Conservation (phyloP, 352 stramenopile genomes). For the Phytopythium boreale region DNA sequence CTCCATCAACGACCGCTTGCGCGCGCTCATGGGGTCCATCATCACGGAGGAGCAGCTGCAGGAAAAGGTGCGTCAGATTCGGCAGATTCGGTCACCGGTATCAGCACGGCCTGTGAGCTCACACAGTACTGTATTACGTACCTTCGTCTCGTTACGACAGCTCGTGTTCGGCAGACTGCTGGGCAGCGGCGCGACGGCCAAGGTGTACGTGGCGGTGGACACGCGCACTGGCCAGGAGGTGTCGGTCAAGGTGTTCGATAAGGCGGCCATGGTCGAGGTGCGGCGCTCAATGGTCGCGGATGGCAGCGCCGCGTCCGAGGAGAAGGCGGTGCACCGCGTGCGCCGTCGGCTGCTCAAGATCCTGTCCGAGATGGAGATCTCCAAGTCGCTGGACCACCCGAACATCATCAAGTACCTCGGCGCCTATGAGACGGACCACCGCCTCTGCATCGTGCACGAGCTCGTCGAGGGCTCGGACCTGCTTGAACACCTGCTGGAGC, state of each 20-base stretch:
- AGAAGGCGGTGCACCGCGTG: conserved; percentile 74
- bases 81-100: no score
- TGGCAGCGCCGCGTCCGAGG: conserved; percentile 39
- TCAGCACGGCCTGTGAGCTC: not conserved
- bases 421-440: conserved; percentile 76
- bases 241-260: conserved; percentile 84
- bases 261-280: conserved; percentile 74
- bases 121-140: not conserved
- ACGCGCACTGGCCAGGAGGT: conserved; percentile 41
- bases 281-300: conserved; percentile 75
- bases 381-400: conserved; percentile 59
- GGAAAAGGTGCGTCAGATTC: conserved; percentile 28
- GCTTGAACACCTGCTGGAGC: conserved; percentile 64
- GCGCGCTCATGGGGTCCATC: conserved; percentile 54
- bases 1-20: conserved; percentile 63
- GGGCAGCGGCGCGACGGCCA: conserved; percentile 70
- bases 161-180: conserved; percentile 60
- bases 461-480: conserved; percentile 72
- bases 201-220: conserved; percentile 69
- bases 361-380: conserved; percentile 82
- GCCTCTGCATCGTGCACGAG: conserved; percentile 78
- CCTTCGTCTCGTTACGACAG: conserved; percentile 22
- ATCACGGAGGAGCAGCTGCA: conserved; percentile 60
- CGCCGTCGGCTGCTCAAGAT: conserved; percentile 73
- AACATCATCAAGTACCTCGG: conserved; percentile 80